Evolutionary conservation across 495 filamentous ascomycete species (phyloP).

Genomic region (Hypoxylon trugodes): DNA sequence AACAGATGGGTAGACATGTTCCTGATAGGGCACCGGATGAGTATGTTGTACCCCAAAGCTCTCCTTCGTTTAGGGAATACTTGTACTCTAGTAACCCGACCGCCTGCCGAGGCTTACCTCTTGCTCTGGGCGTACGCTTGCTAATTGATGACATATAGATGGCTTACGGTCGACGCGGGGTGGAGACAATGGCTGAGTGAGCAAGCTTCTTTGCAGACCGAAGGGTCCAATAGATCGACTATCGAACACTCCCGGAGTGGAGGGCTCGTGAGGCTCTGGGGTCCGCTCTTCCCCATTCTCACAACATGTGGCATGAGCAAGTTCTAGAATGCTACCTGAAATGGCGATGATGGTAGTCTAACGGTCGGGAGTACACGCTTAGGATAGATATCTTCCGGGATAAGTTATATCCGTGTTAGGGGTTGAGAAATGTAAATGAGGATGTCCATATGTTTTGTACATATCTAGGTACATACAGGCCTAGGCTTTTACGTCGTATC

Average conservation of each 20-base stretch:
- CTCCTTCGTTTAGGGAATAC: background rate
- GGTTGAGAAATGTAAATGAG: too few species aligned
- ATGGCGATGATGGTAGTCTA: too few species aligned
- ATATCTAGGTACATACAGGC: too few species aligned
- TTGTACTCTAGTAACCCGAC: background rate
- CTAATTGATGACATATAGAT: constrained; percentile 28
- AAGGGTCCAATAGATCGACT: background rate
- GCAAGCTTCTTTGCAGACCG: constrained; percentile 13
- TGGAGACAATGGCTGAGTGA: constrained; percentile 42
- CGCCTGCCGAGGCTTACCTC: background rate
- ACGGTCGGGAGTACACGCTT: too few species aligned
- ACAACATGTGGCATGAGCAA: too few species aligned
- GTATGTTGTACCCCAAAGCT: constrained; percentile 18
- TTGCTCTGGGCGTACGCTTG: background rate
- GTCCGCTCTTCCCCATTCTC: constrained; percentile 24
- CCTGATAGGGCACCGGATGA: constrained; percentile 38
- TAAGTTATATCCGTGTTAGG: too few species aligned
- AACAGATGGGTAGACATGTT: constrained; percentile 12
- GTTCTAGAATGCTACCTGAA: too few species aligned
- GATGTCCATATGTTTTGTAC: too few species aligned
- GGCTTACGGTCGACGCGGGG: constrained; percentile 31
- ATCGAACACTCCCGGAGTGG: background rate
- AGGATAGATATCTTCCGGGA: too few species aligned
- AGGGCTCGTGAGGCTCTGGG: constrained; percentile 18
- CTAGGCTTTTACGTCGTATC: too few species aligned